Evolutionary conservation across 805 yeast genomes (phyloP).

Genomic region (Jamesozyma spencerorum): DNA sequence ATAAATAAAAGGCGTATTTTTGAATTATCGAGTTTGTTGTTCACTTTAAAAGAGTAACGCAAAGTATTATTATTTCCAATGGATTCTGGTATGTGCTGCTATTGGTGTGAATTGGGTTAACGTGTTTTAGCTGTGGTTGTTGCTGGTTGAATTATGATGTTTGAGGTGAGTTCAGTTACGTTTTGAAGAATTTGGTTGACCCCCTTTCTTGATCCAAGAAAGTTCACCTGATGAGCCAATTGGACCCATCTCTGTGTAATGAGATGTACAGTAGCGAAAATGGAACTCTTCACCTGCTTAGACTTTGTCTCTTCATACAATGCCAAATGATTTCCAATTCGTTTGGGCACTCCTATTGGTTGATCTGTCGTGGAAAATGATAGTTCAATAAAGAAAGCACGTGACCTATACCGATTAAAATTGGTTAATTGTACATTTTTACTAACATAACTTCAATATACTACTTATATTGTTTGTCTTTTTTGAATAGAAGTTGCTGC

Average conservation of each 20-base stretch:
- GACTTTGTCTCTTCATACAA: neutral
- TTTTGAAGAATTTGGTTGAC: too few relatives aligned
- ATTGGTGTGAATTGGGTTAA: too few relatives aligned
- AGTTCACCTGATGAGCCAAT: too few relatives aligned
- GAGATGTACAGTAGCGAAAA: too few relatives aligned
- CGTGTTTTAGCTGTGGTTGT: too few relatives aligned
- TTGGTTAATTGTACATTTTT: neutral
- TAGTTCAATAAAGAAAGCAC: neutral
- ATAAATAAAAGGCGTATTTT: neutral
- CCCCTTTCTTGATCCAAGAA: too few relatives aligned
- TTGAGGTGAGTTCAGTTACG: too few relatives aligned
- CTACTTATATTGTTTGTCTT: neutral
- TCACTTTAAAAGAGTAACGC: neutral
- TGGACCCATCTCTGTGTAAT: too few relatives aligned
- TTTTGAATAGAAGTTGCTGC: conserved; percentile 31
- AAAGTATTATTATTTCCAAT: conserved; percentile 11
- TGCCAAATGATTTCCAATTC: too few relatives aligned
- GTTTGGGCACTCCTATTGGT: neutral
- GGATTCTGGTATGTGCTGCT: conserved; percentile 33
- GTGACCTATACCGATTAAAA: neutral
- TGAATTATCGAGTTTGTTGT: conserved; percentile 1
- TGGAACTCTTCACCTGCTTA: too few relatives aligned
- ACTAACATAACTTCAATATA: neutral
- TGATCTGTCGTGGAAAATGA: neutral
- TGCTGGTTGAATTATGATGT: too few relatives aligned